A percentile compares a stretch with the other conserved stretches of the same genome.
Conservation (phyloP, 345 rosid species). For the Clarkia xantiana region DNA sequence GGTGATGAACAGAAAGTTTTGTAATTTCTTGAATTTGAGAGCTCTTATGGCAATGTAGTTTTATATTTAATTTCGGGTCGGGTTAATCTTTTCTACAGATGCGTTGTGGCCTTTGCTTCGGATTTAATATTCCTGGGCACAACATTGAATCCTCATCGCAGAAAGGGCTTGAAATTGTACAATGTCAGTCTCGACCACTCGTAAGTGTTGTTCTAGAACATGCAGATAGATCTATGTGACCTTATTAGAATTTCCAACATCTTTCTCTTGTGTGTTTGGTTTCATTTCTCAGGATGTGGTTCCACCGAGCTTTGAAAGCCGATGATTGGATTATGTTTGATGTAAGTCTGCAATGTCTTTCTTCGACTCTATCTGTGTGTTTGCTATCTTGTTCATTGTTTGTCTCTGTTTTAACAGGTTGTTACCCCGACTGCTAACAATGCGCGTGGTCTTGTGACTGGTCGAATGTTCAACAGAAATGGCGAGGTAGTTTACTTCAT, state of each 20-base stretch:
- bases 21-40: too few species aligned
- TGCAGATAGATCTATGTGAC: background rate
- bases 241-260: background rate
- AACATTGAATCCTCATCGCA: conserved; percentile 81
- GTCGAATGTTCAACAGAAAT: conserved; percentile 57
- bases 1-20: too few species aligned
- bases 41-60: background rate
- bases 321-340: conserved; percentile 89
- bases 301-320: conserved; percentile 69
- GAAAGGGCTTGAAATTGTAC: conserved; percentile 38
- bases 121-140: conserved; percentile 67
- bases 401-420: conserved; percentile 22
- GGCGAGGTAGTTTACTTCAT: conserved; percentile 50
- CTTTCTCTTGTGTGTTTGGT: background rate
- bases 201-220: conserved; percentile 31
- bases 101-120: conserved; percentile 85
- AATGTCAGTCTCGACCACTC: conserved; percentile 85
- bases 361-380: background rate
- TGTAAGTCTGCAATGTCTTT: conserved; percentile 24
- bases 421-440: conserved; percentile 43
- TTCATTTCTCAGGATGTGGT: conserved; percentile 61
- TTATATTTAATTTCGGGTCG: background rate
- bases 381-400: background rate
- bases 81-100: conserved; percentile 29
- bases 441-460: conserved; percentile 66